phyloP scores from a whole-genome alignment of 2,329 filamentous ascomycete genomes.

The Phialocephala subalpina region DNA sequence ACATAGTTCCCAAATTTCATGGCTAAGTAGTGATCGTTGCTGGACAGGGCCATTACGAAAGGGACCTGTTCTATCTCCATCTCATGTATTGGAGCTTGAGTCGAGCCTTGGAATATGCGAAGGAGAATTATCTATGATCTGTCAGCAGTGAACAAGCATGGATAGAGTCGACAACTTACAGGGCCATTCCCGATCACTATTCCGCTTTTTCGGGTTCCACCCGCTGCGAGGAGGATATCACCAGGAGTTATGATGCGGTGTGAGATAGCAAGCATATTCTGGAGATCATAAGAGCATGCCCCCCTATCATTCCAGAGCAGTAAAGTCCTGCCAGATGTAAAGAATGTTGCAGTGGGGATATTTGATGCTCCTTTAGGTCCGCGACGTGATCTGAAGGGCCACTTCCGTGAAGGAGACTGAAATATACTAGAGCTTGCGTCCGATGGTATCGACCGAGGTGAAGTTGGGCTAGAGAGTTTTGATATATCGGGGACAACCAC shows the following conservation, averaged over 20 bases:
- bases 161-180: conserved; percentile 12
- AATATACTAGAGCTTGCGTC: conserved; percentile 18
- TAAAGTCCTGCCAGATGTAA: conserved; percentile 20
- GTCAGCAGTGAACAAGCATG: not conserved
- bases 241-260: conserved; percentile 8
- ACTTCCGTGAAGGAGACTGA: conserved; percentile 4
- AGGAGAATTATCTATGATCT: conserved; percentile 16
- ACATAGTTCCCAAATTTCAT: conserved; percentile 25
- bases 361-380: conserved; percentile 8
- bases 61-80: conserved; percentile 23
- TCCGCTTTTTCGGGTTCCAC: conserved; percentile 13
- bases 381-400: conserved; percentile 18
- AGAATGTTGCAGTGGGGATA: conserved; percentile 19
- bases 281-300: conserved; percentile 18
- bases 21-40: conserved; percentile 26
- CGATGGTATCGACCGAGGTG: conserved; percentile 8
- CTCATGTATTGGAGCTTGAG: conserved; percentile 15
- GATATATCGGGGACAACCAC: conserved; percentile 13
- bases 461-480: conserved; percentile 6
- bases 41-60: conserved; percentile 20
- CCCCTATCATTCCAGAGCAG: conserved; percentile 25
- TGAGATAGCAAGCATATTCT: conserved; percentile 17
- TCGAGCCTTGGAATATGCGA: conserved; percentile 10
- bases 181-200: conserved; percentile 15
- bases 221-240: conserved; percentile 17